Evolutionary conservation across 1,284 basidiomycete species (phyloP).

Genomic region (Pterulicium gracile): DNA sequence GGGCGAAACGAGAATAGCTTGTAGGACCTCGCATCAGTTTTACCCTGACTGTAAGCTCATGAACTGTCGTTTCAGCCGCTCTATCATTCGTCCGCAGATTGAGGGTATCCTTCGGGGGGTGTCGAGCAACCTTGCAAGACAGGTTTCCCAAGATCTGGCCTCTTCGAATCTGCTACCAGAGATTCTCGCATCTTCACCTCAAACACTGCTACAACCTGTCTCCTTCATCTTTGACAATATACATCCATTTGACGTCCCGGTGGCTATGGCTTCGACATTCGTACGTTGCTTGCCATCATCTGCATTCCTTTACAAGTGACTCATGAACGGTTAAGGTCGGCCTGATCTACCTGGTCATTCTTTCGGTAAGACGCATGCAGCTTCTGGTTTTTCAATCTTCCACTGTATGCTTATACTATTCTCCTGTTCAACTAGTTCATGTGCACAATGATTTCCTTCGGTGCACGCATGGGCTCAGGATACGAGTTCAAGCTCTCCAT

Average conservation of each 20-base stretch:
- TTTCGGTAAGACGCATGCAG: constrained; percentile 20
- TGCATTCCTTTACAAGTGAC: too few relatives aligned
- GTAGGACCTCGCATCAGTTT: too few relatives aligned
- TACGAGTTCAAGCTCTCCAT: constrained; percentile 31
- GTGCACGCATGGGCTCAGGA: constrained; percentile 23
- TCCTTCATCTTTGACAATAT: constrained; percentile 33
- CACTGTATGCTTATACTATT: constrained; percentile 8
- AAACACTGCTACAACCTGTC: constrained; percentile 33
- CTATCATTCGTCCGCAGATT: neutral
- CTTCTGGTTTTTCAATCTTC: neutral
- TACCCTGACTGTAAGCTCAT: too few relatives aligned
- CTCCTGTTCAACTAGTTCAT: constrained; percentile 28
- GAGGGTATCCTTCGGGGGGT: neutral
- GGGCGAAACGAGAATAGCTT: constrained; percentile 24
- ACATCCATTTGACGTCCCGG: constrained; percentile 44
- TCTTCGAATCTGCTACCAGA: constrained; percentile 8
- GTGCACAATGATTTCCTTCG: constrained; percentile 20
- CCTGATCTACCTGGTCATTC: constrained; percentile 48
- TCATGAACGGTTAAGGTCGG: constrained; percentile 46
- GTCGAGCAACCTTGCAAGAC: neutral
- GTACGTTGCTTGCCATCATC: too few relatives aligned
- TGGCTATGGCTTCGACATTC: constrained; percentile 11
- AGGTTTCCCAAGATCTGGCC: neutral
- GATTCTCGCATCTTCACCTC: constrained; percentile 36
- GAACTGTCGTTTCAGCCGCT: neutral